Evolutionary conservation across 805 yeast species (phyloP).

Genomic region (Priceomyces medius): DNA sequence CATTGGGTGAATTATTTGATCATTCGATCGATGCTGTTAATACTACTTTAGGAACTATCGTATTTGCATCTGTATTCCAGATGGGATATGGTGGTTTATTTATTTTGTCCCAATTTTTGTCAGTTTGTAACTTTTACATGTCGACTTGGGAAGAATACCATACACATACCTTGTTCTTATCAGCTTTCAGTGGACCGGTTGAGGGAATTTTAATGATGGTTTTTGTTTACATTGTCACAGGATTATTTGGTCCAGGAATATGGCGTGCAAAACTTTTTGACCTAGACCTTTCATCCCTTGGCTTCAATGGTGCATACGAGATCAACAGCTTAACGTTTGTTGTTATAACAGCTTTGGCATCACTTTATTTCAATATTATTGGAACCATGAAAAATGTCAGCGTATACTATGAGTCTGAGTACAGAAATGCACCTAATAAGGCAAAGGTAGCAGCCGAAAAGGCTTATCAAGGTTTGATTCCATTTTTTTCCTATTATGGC

Average conservation of each 20-base stretch:
- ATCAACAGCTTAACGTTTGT: conserved; percentile 46
- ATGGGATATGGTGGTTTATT: conserved; percentile 67
- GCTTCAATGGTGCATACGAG: conserved; percentile 21
- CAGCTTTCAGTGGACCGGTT: conserved; percentile 89
- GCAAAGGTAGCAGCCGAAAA: conserved; percentile 41
- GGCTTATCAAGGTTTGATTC: conserved; percentile 56
- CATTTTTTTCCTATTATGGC: conserved; percentile 59
- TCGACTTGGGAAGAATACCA: conserved; percentile 97
- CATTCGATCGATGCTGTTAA: conserved; percentile 77
- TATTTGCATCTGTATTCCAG: conserved; percentile 75
- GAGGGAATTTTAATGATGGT: conserved; percentile 80
- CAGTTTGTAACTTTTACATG: conserved; percentile 77
- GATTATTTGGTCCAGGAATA: conserved; percentile 62
- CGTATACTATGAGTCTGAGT: conserved; percentile 39
- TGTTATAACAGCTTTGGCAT: conserved; percentile 51
- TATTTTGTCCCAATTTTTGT: conserved; percentile 65
- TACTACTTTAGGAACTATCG: conserved; percentile 74
- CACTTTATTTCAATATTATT: conserved; percentile 60
- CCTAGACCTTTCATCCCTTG: conserved; percentile 38
- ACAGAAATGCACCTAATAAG: conserved; percentile 19
- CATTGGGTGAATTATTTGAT: conserved; percentile 91
- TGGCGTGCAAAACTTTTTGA: conserved; percentile 55
- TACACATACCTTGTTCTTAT: conserved; percentile 76
- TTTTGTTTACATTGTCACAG: conserved; percentile 58
- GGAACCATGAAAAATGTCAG: conserved; percentile 66